Conservation (phyloP, 805 yeast genomes). For the Saturnispora galanensis region DNA sequence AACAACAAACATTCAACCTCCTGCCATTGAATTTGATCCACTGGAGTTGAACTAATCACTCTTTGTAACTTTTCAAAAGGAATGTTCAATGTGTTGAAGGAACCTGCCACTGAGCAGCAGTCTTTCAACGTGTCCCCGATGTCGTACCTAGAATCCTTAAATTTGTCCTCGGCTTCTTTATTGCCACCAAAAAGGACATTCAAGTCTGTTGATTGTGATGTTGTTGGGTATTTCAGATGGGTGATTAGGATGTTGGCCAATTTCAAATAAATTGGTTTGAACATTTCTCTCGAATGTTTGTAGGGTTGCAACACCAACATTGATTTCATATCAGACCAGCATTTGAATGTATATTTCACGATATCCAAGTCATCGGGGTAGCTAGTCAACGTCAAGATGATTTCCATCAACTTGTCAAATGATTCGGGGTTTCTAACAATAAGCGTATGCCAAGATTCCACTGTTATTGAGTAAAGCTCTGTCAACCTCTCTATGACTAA, state of each 20-base stretch:
- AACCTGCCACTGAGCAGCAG: constrained; percentile 85
- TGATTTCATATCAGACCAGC: constrained; percentile 80
- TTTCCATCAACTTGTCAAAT: constrained; percentile 65
- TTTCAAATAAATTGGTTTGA: constrained; percentile 45
- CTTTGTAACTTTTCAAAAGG: constrained; percentile 55
- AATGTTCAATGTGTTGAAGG: constrained; percentile 54
- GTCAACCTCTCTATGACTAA: constrained; percentile 63
- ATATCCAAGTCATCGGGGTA: constrained; percentile 79
- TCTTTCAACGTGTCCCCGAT: constrained; percentile 97
- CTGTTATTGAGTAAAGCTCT: constrained; percentile 80
- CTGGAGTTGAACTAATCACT: constrained; percentile 14
- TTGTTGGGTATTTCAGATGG: constrained; percentile 67
- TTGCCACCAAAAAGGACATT: constrained; percentile 51
- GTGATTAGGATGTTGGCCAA: constrained; percentile 51
- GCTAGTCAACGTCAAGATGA: constrained; percentile 59
- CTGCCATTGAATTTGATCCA: constrained; percentile 56
- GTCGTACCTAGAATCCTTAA: constrained; percentile 87
- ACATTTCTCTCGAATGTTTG: constrained; percentile 39
- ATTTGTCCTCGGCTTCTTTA: constrained; percentile 81
- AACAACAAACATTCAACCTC: constrained; percentile 83
- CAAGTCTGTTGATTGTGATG: constrained; percentile 27
- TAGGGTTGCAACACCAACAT: constrained; percentile 53
- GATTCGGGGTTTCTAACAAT: constrained; percentile 63
- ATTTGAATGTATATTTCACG: constrained; percentile 82
- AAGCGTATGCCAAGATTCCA: constrained; percentile 89